These are phyloP conservation scores for Leccinum pallidistipes DNA, from an alignment of 1,284 basidiomycete species.

Conservation along the genomic window DNA sequence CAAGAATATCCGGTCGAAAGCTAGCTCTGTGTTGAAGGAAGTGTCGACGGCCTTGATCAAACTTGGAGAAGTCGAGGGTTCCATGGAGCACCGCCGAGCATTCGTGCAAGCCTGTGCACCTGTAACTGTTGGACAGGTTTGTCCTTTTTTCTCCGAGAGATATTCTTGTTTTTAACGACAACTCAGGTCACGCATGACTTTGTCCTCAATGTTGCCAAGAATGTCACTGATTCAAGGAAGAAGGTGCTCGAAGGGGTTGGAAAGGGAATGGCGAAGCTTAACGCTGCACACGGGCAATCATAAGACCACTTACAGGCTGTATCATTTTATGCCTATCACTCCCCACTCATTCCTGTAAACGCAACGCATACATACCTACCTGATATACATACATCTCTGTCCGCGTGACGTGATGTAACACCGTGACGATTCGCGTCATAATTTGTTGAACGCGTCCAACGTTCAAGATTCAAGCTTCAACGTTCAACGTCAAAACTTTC, in stretches of 20 bases:
- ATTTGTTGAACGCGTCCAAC: conserved; percentile 16
- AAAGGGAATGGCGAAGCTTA: conserved; percentile 61
- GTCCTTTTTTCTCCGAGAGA: conserved; percentile 8
- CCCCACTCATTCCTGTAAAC: conserved; percentile 33
- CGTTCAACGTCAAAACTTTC: too few species aligned
- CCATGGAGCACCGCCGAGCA: conserved; percentile 49
- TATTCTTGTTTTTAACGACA: conserved; percentile 1
- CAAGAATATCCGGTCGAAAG: conserved; percentile 59
- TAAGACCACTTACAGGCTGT: conserved; percentile 9
- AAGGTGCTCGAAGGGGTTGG: conserved; percentile 70
- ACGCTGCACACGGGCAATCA: conserved; percentile 43
- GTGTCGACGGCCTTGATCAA: conserved; percentile 55
- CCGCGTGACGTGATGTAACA: conserved; percentile 18
- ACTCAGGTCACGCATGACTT: conserved; percentile 66
- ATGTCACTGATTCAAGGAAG: conserved; percentile 63
- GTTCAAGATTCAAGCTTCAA: too few species aligned
- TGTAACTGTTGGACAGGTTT: conserved; percentile 44
- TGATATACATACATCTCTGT: background rate
- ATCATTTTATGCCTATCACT: conserved; percentile 15
- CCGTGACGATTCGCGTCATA: conserved; percentile 32
- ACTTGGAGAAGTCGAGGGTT: conserved; percentile 50
- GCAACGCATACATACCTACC: conserved; percentile 2
- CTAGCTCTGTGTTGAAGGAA: conserved; percentile 50
- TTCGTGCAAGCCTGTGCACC: conserved; percentile 54
- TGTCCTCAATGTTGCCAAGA: conserved; percentile 59